Conservation (phyloP, 805 yeast genomes). For the Ogataea ganodermae region DNA sequence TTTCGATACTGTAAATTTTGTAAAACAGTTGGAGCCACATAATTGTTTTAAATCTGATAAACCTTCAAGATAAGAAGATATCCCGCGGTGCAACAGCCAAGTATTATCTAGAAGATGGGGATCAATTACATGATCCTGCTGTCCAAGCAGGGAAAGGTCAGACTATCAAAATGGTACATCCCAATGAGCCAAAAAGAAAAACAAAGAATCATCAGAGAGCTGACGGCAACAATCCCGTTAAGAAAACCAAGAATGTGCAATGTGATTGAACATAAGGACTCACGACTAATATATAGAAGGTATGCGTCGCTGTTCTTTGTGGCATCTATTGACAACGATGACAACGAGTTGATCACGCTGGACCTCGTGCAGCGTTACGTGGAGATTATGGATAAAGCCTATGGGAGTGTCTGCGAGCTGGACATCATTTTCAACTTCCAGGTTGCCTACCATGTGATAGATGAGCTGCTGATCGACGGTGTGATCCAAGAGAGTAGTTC, state of each 20-base stretch:
- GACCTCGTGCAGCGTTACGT: conserved; percentile 92
- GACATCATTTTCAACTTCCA: conserved; percentile 96
- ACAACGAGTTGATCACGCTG: conserved; percentile 82
- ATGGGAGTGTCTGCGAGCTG: conserved; percentile 94
- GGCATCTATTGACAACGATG: conserved; percentile 79
- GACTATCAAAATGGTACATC: conserved; percentile 91
- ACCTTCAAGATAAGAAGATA: background rate
- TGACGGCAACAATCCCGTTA: conserved; percentile 80
- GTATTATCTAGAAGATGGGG: conserved; percentile 51
- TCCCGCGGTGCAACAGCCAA: background rate
- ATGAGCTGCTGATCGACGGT: conserved; percentile 89
- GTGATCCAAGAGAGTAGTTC: conserved; percentile 80
- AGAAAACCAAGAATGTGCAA: conserved; percentile 95
- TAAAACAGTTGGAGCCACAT: conserved; percentile 2
- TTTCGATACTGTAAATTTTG: background rate
- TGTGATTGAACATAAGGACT: conserved; percentile 81
- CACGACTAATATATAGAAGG: conserved; percentile 85
- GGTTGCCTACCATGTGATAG: conserved; percentile 88
- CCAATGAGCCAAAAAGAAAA: conserved; percentile 85
- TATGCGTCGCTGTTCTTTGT: conserved; percentile 93
- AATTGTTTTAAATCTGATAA: background rate
- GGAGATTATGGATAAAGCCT: conserved; percentile 94
- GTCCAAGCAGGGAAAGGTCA: conserved; percentile 93
- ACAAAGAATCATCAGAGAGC: conserved; percentile 77
- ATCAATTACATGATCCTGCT: conserved; percentile 78